These are phyloP conservation scores for Penicillium hordei DNA, from an alignment of 2,329 filamentous ascomycete genomes.

Conservation along the genomic window DNA sequence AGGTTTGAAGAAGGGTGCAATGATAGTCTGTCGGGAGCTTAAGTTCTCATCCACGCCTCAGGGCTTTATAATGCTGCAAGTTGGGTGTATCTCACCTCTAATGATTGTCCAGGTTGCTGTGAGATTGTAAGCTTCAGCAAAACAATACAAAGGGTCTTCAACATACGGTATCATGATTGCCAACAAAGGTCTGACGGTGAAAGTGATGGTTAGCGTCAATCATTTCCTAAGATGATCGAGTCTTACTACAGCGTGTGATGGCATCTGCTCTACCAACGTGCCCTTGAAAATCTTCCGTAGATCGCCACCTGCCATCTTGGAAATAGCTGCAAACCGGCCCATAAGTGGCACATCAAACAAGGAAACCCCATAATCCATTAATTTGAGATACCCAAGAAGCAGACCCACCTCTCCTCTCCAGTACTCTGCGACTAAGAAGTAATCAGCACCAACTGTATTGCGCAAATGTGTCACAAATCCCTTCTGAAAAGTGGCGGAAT, in stretches of 20 bases:
- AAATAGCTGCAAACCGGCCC: slow-evolving; percentile 64
- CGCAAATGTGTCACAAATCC: slow-evolving; percentile 61
- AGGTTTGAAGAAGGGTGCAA: slow-evolving; percentile 67
- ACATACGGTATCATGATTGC: slow-evolving; percentile 67
- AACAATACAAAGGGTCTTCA: no score
- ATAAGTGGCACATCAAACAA: slow-evolving; percentile 69
- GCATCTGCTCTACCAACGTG: slow-evolving; percentile 56
- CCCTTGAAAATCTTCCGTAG: slow-evolving; percentile 62
- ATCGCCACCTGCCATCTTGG: slow-evolving; percentile 58
- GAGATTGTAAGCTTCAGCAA: neutral
- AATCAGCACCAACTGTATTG: slow-evolving; percentile 51
- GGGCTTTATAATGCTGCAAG: neutral
- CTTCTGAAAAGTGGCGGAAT: slow-evolving; percentile 63
- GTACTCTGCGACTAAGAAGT: slow-evolving; percentile 69
- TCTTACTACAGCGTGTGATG: slow-evolving; percentile 58
- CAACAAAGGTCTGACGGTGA: slow-evolving; percentile 60
- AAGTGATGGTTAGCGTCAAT: slow-evolving; percentile 1
- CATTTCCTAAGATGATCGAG: neutral
- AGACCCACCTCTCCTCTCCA: slow-evolving; percentile 61
- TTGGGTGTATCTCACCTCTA: slow-evolving; percentile 45
- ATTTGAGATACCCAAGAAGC: slow-evolving; percentile 58
- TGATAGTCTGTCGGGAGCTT: slow-evolving; percentile 48
- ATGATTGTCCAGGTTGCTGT: slow-evolving; percentile 60
- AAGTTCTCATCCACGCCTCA: neutral
- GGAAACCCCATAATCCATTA: slow-evolving; percentile 59